phyloP scores from a whole-genome alignment of 2,329 filamentous ascomycete species.

The Xylaria polymorpha region DNA sequence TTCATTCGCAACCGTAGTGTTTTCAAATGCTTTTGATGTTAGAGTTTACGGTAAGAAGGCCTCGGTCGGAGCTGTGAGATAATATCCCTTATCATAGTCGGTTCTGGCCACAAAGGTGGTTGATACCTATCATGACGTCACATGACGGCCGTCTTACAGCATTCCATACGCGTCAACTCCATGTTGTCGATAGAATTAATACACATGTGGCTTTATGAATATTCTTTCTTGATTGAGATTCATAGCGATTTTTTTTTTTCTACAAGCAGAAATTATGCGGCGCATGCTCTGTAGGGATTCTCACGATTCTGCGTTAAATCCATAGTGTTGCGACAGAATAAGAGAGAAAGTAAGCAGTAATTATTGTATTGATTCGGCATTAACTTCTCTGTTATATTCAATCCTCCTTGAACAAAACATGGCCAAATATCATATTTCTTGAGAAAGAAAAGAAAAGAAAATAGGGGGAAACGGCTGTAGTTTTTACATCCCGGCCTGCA shows the following conservation, averaged over 20 bases:
- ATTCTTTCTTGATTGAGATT: background rate
- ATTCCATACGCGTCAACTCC: background rate
- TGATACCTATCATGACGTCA: constrained; percentile 25
- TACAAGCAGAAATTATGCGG: background rate
- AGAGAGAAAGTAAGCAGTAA: no score
- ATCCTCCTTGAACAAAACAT: background rate
- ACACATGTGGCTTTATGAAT: background rate
- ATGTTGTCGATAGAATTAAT: background rate
- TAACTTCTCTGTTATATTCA: background rate
- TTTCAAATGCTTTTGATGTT: background rate
- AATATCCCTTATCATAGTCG: background rate
- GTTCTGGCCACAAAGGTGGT: background rate
- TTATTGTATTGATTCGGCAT: background rate
- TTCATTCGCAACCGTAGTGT: background rate
- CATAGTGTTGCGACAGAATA: background rate
- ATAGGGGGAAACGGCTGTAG: background rate
- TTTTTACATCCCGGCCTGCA: background rate
- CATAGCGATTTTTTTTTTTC: background rate
- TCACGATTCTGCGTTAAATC: background rate
- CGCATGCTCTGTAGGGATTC: background rate
- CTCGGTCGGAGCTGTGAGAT: background rate
- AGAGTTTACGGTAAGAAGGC: background rate
- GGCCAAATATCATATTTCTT: background rate
- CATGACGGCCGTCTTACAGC: constrained; percentile 5
- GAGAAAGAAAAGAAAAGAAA: no score